Base-by-base conservation (phyloP, 169 alveolate species). In the Perkinsus chesapeaki region DNA sequence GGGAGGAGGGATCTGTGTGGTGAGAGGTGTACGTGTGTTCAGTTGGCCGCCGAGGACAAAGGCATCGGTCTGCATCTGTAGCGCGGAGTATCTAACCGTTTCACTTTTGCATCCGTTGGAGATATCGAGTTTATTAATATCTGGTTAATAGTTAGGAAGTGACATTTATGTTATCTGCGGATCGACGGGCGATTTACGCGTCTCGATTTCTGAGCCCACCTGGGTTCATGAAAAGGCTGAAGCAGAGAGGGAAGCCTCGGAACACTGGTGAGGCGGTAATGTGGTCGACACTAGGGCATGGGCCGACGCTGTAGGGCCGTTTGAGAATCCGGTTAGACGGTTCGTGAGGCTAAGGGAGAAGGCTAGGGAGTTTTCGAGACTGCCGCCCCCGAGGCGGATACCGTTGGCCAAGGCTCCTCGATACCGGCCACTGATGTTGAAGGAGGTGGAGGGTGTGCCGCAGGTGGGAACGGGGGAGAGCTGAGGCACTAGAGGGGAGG, bases 281-380 rank as follows among this genome's bases (percentile, higher is more conserved):
- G 3, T 1, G 82, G 82, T 27, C 12, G 12, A 23, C 37, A 0
- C 37, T 20, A 12, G 82, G 82, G 31, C 37, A 19, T 47, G 27
- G 82, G 3, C 27, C 37, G 82, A 23, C 7, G 36, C 23, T 7
- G 12, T 60, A 60, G 82, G 98, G 12, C 97, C 98, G n/a, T 96
- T 96, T 91, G 96, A 96, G 73, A 96, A 96, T 91, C 98, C 97
- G 0, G 98, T 96, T 23, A 91, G 95, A 91, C 94, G 98, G 31
- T 93, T 96, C 73, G 98, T 91, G 10, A 95, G 98, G 39, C 94
- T 96, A 39, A 93, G 95, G 91, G 98, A 96, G 94, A 96, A 96
- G 93, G 98, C 96, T 39, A 92, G 96, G 39, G 39, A 95, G 73
- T 96, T 96, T 91, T 96, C 96, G 39, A 95, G 94, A 36, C 93